Evolutionary conservation across 768 basidiomycete species (phyloP), one percentile per base, ranked within the genome.

Genomic region (Russula earlei): DNA sequence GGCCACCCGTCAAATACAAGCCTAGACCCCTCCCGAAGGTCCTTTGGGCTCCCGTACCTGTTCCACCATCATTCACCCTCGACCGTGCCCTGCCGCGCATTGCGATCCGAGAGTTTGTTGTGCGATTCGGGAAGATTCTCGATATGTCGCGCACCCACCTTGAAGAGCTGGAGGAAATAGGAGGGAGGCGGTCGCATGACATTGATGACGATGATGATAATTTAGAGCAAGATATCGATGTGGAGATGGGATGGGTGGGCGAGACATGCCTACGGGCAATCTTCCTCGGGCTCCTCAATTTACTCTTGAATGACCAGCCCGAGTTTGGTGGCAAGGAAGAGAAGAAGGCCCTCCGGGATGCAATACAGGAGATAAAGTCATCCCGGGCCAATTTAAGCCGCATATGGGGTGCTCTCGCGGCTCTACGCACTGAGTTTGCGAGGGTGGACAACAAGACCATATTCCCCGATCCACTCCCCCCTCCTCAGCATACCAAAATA

Each of bases 71-170:
- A 29, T 69, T 85, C 14, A 68, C 72, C 5, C 69, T 72, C 37
- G 64, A 71, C 0, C 77, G 79, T 38, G 80, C 76, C 1, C 75
- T 85, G 59, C 74, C 76, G 25, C 81, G 87, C 10, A 77, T 90
- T 45, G 72, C 80, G 61, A 83, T 90, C 41, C 81, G 88, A 54
- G 88, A 91, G 68, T 91, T 89, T 65, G 65, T 79, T 11, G 65
- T 85, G 45, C 77, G 88, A 33, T 90, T 90, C 60, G 71, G 74
- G 1, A 70, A 73, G 27, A 53, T 79, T 15, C 67, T 83, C 61
- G 78, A 80, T 25, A 72, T 77, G 40, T 66, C 79, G 52, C 66
- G 84, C 5, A 80, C 84, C 44, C 84, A 88, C 56, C 69, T 91
- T 8, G 86, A 87, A 27, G 74, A 72, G 46, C 62, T 74, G n/a